These are phyloP conservation scores for Mycena capillaripes DNA, from an alignment of 768 basidiomycete genomes.

Conservation along the genomic window DNA sequence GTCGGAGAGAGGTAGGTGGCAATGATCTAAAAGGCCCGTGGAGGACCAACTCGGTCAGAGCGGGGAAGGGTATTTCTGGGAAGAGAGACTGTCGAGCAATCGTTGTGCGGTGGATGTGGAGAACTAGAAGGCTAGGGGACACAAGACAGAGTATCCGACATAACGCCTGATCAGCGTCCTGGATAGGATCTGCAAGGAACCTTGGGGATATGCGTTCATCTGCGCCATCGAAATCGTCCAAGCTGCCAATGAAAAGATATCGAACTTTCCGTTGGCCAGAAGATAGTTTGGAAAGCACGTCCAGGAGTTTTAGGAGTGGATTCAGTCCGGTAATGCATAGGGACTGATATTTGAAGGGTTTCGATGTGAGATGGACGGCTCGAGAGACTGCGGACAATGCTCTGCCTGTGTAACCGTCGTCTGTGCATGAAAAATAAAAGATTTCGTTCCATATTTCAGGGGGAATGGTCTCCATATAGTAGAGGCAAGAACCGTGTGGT, in stretches of 20 bases:
- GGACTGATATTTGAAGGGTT: constrained; percentile 26
- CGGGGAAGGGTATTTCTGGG: constrained; percentile 7
- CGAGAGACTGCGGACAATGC: constrained; percentile 10
- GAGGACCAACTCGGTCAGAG: constrained; percentile 14
- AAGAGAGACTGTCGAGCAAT: background rate
- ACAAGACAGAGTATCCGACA: constrained; percentile 1
- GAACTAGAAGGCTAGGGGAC: constrained; percentile 5
- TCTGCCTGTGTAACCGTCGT: constrained; percentile 15
- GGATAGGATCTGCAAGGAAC: background rate
- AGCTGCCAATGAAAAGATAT: constrained; percentile 16
- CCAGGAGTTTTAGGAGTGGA: constrained; percentile 7
- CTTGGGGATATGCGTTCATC: background rate
- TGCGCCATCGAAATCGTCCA: constrained; percentile 1
- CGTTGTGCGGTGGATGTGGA: constrained; percentile 12
- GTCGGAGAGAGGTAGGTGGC: background rate
- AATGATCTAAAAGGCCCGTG: constrained; percentile 13
- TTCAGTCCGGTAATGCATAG: background rate
- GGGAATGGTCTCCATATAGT: constrained; percentile 15
- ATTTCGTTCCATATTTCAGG: constrained; percentile 9
- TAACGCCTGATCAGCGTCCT: background rate
- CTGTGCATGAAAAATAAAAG: constrained; percentile 16
- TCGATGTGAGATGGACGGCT: background rate
- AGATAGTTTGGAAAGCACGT: background rate
- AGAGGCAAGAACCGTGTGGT: too few relatives aligned
- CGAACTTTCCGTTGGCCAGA: constrained; percentile 5